Percentiles rank a stretch among this genome's conserved stretches.
Evolutionary conservation across 257 asterid species (phyloP).

Genomic region (Nicotiana paniculata): DNA sequence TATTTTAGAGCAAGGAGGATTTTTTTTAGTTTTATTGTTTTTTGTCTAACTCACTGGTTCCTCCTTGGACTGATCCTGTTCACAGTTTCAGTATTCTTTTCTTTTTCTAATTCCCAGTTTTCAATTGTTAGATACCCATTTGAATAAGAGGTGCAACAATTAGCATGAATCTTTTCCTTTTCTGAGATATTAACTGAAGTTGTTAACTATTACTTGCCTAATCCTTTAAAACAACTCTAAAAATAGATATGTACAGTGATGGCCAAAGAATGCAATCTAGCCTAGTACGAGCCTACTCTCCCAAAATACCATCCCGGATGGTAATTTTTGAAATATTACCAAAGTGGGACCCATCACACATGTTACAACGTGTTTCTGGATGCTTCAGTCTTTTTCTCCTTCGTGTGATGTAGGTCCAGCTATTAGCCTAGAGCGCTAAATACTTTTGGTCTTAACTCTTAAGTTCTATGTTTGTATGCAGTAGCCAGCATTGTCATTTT

Average conservation of each 20-base stretch:
- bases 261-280: background rate
- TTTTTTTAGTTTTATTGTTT: background rate
- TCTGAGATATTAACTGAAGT: background rate
- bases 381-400: background rate
- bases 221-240: background rate
- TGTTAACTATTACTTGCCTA: background rate
- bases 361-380: background rate
- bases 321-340: background rate
- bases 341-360: background rate
- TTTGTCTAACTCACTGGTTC: background rate
- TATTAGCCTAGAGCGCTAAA: background rate
- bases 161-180: background rate
- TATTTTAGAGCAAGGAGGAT: background rate
- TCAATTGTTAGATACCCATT: background rate
- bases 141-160: background rate
- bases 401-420: background rate
- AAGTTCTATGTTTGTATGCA: background rate
- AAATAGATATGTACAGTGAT: background rate
- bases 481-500: constrained; percentile 1
- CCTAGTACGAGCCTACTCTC: background rate
- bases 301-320: background rate
- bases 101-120: background rate
- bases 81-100: background rate
- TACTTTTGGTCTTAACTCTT: background rate
- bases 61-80: background rate